Evolutionary conservation across 129 eudicot genomes (phyloP).

Genomic region (Arctium lappa): DNA sequence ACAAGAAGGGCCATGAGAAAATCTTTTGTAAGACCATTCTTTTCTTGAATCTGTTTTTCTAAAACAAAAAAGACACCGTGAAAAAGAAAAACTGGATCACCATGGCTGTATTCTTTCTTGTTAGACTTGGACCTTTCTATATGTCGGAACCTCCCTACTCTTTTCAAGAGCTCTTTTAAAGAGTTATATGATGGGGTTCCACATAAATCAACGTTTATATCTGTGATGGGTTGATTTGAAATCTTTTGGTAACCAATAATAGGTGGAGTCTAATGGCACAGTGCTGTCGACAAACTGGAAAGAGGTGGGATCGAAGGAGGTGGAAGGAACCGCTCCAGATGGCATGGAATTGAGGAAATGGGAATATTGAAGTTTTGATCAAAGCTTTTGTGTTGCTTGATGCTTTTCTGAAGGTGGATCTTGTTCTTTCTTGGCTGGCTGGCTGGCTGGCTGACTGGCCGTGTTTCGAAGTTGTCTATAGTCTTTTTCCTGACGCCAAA

Average conservation of each 20-base stretch:
- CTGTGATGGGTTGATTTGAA: neutral
- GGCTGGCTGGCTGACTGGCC: neutral
- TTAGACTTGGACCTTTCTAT: too few species aligned
- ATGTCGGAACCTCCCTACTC: too few species aligned
- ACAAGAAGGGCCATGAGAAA: constrained; percentile 91
- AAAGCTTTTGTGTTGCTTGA: neutral
- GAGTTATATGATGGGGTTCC: too few species aligned
- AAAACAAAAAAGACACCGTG: neutral
- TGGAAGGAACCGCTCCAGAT: constrained; percentile 86
- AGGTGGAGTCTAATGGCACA: constrained; percentile 94
- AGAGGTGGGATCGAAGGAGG: constrained; percentile 84
- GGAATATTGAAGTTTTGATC: constrained; percentile 42
- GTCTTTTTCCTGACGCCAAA: constrained; percentile 17
- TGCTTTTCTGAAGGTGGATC: neutral
- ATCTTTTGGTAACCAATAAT: constrained; percentile 3
- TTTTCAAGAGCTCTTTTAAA: too few species aligned
- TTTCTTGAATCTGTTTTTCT: neutral
- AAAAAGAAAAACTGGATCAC: neutral
- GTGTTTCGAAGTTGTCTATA: constrained; percentile 14
- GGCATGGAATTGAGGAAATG: constrained; percentile 93
- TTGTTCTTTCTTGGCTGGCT: neutral
- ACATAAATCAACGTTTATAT: neutral
- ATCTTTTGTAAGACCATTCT: constrained; percentile 72
- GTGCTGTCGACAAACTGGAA: constrained; percentile 95
- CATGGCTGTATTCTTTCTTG: neutral